Evolutionary conservation across 768 basidiomycete genomes (phyloP), one percentile per base, ranked within the genome.

Genomic region (Clathrus columnatus): DNA sequence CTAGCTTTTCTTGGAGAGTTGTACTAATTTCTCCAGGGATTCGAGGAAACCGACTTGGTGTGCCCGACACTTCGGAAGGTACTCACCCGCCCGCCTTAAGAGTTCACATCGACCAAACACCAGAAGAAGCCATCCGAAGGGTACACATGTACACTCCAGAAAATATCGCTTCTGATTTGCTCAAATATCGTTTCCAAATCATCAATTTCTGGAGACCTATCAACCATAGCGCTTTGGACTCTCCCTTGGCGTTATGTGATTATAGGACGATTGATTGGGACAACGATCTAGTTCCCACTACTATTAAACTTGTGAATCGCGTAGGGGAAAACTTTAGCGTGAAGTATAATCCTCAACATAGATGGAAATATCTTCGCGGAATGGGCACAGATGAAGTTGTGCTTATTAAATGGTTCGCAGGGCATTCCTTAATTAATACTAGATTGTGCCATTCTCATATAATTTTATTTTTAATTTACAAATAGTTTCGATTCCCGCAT

Each of bases 171-270:
- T 67, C 67, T 65, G 67, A 66, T 16, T 70, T 80, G 28, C 64
- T 80, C 16, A 65, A 71, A 56, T 69, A 70, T 18, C 74, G 79
- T 0, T 80, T 78, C 69, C 79, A 81, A 54, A 79, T 82, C 28
- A 75, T 83, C 56, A 83, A 82, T 60, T 70, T 83, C 24, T 83
- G 81, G 81, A 69, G 81, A 2, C 80, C 81, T 5, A 80, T 82
- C 48, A 63, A 61, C 0, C 64, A 76, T 57, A 63, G 74, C 0
- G 80, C 77, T 0, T 48, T 69, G 6, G 80, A 82, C 57, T 75
- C 71, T 70, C 81, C 81, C 0, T 67, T 82, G 4, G 73, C 72
- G 0, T 60, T 81, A 7, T 79, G 79, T 54, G 79, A 83, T 60
- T 81, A 69, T 60, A 64, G 75, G 23, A 75, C 69, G 41, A 71